Conservation (phyloP, 1,284 basidiomycete species). For the Mrakiaceae sp. region DNA sequence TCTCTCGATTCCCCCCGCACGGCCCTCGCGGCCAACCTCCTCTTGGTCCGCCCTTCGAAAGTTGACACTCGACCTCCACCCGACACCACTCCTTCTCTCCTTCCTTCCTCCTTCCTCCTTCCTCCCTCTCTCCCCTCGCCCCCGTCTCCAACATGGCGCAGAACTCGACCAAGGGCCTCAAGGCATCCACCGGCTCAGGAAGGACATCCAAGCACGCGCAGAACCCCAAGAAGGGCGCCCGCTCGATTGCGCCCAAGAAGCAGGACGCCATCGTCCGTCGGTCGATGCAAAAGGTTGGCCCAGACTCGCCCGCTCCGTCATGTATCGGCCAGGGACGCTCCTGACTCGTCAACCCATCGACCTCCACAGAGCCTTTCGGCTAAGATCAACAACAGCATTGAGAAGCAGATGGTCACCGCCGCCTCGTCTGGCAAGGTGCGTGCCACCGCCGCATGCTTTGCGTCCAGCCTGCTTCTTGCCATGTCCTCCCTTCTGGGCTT, state of each 20-base stretch:
- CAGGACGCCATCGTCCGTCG: conserved; percentile 12
- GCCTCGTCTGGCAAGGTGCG: conserved; percentile 50
- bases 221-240: conserved; percentile 16
- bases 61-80: background rate
- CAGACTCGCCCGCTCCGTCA: background rate
- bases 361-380: conserved; percentile 56
- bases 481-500: too few relatives aligned
- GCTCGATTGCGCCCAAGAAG: conserved; percentile 17
- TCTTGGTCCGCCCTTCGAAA: too few relatives aligned
- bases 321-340: background rate
- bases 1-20: too few relatives aligned
- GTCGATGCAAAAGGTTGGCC: conserved; percentile 15
- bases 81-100: background rate
- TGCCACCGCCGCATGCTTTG: too few relatives aligned
- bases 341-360: background rate
- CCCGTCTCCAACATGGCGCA: conserved; percentile 10
- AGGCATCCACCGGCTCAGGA: background rate
- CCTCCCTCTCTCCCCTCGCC: background rate
- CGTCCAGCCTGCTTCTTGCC: too few relatives aligned
- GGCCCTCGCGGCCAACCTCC: too few relatives aligned
- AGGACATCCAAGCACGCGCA: conserved; percentile 11
- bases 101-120: background rate
- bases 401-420: conserved; percentile 76
- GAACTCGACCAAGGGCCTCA: conserved; percentile 9
- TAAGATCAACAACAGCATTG: conserved; percentile 80